A percentile compares a stretch with the other conserved stretches of the same genome.
These are phyloP conservation scores for Podospora fimiseda DNA, from an alignment of 495 filamentous ascomycete species.

Conservation along the genomic window DNA sequence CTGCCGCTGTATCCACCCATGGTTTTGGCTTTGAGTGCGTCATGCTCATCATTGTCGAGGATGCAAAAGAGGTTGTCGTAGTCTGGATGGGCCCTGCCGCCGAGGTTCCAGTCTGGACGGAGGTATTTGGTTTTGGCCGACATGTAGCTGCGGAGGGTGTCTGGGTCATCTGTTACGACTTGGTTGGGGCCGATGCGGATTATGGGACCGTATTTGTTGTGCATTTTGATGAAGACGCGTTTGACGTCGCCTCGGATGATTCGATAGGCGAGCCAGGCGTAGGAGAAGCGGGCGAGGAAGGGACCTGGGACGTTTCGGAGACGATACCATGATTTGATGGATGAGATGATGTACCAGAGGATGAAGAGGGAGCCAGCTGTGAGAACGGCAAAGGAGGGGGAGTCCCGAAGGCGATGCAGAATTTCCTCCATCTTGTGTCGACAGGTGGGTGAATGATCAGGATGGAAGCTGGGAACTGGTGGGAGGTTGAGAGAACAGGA, in stretches of 20 bases:
- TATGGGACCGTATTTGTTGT: conserved; percentile 30
- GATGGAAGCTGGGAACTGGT: too few relatives aligned
- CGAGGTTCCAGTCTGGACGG: conserved; percentile 25
- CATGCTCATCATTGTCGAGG: conserved; percentile 24
- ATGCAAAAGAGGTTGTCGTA: conserved; percentile 30
- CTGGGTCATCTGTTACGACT: conserved; percentile 34
- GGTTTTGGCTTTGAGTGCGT: conserved; percentile 22
- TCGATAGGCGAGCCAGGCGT: conserved; percentile 11
- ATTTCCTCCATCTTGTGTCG: too few relatives aligned
- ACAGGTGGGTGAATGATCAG: too few relatives aligned
- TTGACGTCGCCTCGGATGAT: neutral
- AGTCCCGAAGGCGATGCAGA: too few relatives aligned
- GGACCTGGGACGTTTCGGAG: conserved; percentile 21
- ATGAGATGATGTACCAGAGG: conserved; percentile 7
- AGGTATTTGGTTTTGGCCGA: conserved; percentile 24
- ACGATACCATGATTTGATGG: conserved; percentile 13
- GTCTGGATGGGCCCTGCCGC: conserved; percentile 24
- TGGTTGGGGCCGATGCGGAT: conserved; percentile 30
- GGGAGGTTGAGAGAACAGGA: too few relatives aligned
- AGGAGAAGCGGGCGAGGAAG: conserved; percentile 17
- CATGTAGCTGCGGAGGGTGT: conserved; percentile 25
- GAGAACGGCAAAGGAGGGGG: too few relatives aligned
- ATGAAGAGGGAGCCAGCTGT: too few relatives aligned
- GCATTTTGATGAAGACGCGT: conserved; percentile 1
- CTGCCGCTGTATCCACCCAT: conserved; percentile 35